phyloP scores from a whole-genome alignment of 495 filamentous ascomycete species.

The Lophiostoma macrostomum region DNA sequence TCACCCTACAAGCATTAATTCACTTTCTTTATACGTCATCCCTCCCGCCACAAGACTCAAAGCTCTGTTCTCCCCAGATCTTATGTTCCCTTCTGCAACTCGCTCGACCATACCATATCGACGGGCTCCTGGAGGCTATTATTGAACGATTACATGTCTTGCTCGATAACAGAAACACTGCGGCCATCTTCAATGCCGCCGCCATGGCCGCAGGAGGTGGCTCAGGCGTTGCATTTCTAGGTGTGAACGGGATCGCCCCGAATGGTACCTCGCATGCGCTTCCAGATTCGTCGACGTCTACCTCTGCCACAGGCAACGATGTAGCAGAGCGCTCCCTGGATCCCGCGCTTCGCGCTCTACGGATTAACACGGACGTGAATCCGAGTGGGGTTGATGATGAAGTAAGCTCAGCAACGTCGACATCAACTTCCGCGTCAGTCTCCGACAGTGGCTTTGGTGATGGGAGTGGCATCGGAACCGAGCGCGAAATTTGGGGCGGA shows the following conservation, averaged over 20 bases:
- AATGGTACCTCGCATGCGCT: slow-evolving; percentile 7
- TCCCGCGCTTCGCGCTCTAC: slow-evolving; percentile 27
- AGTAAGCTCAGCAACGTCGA: slow-evolving; percentile 27
- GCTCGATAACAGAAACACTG: slow-evolving; percentile 88
- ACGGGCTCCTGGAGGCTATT: slow-evolving; percentile 85
- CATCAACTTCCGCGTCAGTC: slow-evolving; percentile 26
- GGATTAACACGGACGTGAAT: slow-evolving; percentile 41
- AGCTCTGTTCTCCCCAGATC: slow-evolving; percentile 90
- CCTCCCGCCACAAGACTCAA: slow-evolving; percentile 68
- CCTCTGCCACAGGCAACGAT: background rate
- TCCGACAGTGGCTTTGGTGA: slow-evolving; percentile 31
- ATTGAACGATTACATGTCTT: slow-evolving; percentile 88
- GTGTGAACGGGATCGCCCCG: slow-evolving; percentile 6
- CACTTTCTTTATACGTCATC: slow-evolving; percentile 91
- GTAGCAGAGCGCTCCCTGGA: slow-evolving; percentile 21
- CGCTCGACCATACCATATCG: slow-evolving; percentile 86
- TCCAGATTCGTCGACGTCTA: background rate
- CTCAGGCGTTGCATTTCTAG: slow-evolving; percentile 50
- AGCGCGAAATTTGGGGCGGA: slow-evolving; percentile 70
- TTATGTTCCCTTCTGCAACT: slow-evolving; percentile 93
- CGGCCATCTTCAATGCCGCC: slow-evolving; percentile 95
- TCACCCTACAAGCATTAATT: slow-evolving; percentile 81
- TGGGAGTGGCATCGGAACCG: slow-evolving; percentile 29
- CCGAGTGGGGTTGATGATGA: slow-evolving; percentile 19
- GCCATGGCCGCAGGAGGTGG: slow-evolving; percentile 97